phyloP scores from a whole-genome alignment of 306 rosid species.

The Vigna unguiculata region DNA sequence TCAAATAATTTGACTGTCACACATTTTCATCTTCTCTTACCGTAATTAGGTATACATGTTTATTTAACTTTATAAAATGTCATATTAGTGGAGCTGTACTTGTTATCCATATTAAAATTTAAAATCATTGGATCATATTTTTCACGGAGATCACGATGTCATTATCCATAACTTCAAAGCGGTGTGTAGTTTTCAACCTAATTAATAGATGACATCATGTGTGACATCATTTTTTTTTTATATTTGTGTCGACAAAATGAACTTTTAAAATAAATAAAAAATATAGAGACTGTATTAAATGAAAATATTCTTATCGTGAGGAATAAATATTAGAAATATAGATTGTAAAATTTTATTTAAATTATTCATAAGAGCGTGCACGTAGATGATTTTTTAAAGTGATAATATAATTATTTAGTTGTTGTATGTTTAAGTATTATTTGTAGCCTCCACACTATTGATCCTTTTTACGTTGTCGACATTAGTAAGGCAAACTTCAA shows the following conservation, averaged over 20 bases:
- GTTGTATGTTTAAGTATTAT: no score
- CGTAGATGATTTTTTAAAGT: no score
- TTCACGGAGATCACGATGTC: conserved; percentile 3
- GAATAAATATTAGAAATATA: no score
- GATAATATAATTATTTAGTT: no score
- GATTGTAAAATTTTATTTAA: no score
- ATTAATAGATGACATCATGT: conserved; percentile 23
- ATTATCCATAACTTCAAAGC: conserved; percentile 20
- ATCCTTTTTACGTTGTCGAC: no score
- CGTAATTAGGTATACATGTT: background rate
- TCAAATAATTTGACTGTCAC: conserved; percentile 1
- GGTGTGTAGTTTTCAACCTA: background rate
- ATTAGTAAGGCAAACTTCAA: no score
- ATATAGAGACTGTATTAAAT: no score
- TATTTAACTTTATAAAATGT: background rate
- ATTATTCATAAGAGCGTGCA: no score
- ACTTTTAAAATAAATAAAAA: background rate
- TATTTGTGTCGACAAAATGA: background rate
- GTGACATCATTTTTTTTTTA: conserved; percentile 14
- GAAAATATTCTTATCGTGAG: no score
- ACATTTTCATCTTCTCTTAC: no score
- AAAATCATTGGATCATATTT: background rate
- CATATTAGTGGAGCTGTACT: conserved; percentile 13
- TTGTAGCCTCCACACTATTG: no score
- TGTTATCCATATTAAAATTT: background rate